These are phyloP conservation scores for Ricinus communis DNA, from an alignment of 345 rosid species.

Conservation along the genomic window DNA sequence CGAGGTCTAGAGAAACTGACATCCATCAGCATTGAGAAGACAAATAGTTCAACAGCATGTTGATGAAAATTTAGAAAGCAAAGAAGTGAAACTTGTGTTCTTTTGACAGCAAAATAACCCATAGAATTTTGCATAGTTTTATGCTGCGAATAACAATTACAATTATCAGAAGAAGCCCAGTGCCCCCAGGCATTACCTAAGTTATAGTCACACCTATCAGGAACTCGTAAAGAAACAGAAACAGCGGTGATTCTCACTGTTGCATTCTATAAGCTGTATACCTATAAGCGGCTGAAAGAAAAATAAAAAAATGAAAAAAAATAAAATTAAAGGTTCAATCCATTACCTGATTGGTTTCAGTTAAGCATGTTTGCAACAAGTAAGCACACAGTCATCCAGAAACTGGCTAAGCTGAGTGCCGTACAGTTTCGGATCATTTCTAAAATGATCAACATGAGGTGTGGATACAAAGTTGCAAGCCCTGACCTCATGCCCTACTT, in stretches of 20 bases:
- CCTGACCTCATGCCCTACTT: slow-evolving; percentile 72
- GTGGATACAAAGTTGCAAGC: slow-evolving; percentile 93
- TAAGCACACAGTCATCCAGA: slow-evolving; percentile 66
- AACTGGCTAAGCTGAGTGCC: slow-evolving; percentile 74
- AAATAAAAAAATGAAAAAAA: not conserved
- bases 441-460: slow-evolving; percentile 96
- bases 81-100: not conserved
- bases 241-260: not conserved
- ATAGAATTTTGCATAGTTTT: not conserved
- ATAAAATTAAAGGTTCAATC: not conserved
- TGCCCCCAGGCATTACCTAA: not conserved
- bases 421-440: slow-evolving; percentile 85
- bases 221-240: too few relatives aligned
- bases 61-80: not conserved
- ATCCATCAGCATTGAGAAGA: too few relatives aligned
- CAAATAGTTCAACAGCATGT: not conserved
- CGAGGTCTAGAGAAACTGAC: too few relatives aligned
- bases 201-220: not conserved
- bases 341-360: not conserved
- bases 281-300: not conserved
- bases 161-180: not conserved
- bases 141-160: not conserved
- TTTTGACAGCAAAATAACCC: not conserved
- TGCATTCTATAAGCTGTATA: slow-evolving; percentile 10
- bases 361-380: slow-evolving; percentile 40